Evolutionary conservation across 2,329 filamentous ascomycete genomes (phyloP).

Genomic region (Juglanconis oblonga): DNA sequence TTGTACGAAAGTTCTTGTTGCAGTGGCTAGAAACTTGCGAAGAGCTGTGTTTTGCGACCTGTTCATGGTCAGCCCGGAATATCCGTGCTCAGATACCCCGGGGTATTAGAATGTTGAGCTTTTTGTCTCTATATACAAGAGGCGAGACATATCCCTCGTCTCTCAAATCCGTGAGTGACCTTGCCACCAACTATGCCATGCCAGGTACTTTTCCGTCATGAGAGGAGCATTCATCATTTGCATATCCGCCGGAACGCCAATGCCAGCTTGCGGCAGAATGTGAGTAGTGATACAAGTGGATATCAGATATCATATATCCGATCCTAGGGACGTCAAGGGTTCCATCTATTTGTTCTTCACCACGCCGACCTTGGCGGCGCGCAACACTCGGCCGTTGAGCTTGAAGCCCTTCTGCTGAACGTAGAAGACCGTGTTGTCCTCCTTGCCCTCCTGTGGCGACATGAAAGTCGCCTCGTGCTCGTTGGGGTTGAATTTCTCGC

Average conservation of each 20-base stretch:
- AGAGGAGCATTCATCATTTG: constrained; percentile 17
- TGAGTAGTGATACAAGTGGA: constrained; percentile 15
- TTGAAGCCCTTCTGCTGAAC: constrained; percentile 95
- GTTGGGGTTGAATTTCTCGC: constrained; percentile 93
- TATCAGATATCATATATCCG: background rate
- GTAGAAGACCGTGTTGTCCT: constrained; percentile 85
- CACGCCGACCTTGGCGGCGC: constrained; percentile 93
- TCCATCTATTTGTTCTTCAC: constrained; percentile 69
- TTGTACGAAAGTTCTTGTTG: too few relatives aligned
- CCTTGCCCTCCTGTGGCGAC: constrained; percentile 81
- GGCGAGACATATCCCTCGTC: constrained; percentile 7
- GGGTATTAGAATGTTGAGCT: constrained; percentile 1
- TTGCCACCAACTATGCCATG: constrained; percentile 11
- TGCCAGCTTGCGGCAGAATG: constrained; percentile 9
- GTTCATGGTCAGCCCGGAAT: background rate
- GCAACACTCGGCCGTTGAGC: constrained; percentile 84
- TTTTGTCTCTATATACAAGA: constrained; percentile 16
- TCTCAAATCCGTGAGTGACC: constrained; percentile 9
- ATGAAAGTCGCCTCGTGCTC: constrained; percentile 96
- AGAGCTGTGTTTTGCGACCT: background rate
- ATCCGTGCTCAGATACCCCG: background rate
- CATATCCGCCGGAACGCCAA: constrained; percentile 18
- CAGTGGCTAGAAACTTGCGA: too few relatives aligned
- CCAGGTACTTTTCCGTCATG: constrained; percentile 14
- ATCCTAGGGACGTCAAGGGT: background rate